These are phyloP conservation scores for Suhomyces vadensis DNA, from an alignment of 805 yeast species.

Conservation along the genomic window DNA sequence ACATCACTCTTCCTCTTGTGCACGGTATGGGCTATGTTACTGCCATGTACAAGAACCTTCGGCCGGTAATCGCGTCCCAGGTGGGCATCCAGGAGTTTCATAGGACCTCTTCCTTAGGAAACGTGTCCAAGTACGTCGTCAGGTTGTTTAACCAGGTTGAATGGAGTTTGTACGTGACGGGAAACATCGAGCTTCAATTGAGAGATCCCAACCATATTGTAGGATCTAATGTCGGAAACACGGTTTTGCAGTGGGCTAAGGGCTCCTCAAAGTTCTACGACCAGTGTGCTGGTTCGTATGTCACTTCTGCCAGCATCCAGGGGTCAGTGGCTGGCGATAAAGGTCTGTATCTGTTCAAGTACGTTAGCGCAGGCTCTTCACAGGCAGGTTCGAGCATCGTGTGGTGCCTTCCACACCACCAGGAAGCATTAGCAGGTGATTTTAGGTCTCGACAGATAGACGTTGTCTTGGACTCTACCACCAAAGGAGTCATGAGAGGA, in stretches of 20 bases:
- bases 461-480: constrained; percentile 46
- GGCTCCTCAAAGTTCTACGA: constrained; percentile 46
- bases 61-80: constrained; percentile 47
- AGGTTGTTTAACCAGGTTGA: constrained; percentile 53
- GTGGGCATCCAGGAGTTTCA: constrained; percentile 63
- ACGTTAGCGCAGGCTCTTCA: constrained; percentile 27
- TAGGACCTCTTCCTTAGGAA: constrained; percentile 25
- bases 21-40: constrained; percentile 87
- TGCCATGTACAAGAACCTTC: constrained; percentile 38
- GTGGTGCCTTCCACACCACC: constrained; percentile 56
- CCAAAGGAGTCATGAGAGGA: constrained; percentile 50
- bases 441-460: constrained; percentile 30
- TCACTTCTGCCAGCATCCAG: constrained; percentile 46
- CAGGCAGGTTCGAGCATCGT: constrained; percentile 33
- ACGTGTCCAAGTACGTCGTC: constrained; percentile 53
- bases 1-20: constrained; percentile 52
- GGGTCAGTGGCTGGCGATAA: constrained; percentile 25
- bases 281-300: constrained; percentile 61
- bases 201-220: constrained; percentile 40
- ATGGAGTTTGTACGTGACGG: constrained; percentile 70
- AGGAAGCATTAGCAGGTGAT: constrained; percentile 34
- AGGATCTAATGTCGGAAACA: constrained; percentile 44
- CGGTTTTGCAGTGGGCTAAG: constrained; percentile 28
- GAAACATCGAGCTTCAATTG: constrained; percentile 27
- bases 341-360: constrained; percentile 32